Evolutionary conservation across 2,329 filamentous ascomycete species (phyloP), one percentile per base, ranked within the genome.

Genomic region (Venturiaceae sp.): DNA sequence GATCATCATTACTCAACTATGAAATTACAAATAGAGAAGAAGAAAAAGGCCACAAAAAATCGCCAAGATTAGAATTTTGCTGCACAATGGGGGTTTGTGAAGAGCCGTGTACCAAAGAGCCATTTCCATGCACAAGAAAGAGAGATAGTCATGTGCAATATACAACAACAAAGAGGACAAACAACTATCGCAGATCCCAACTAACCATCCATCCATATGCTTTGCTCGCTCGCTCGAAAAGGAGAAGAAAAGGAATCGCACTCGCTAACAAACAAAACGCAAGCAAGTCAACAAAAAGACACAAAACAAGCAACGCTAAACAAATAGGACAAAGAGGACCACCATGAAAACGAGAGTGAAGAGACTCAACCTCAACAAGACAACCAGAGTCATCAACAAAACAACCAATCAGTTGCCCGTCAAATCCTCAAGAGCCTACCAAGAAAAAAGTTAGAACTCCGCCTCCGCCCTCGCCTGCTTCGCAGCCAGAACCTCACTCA

Each of bases 401-500:
- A 11, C 23, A 50, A 50, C 44, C 26, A 50, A 32, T 50, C 26
- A 50, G 44, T 50, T 50, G 7, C 14, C 34, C 9, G 55, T 57
- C 55, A 57, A 57, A 36, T 57, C 36, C 16, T 57, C 55, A 36
- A 57, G 26, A 47, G 55, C 55, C 55, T 57, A 37, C 33, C 44
- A 50, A 50, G 11, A 6, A 50, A 30, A 50, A 32, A 30, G 44
- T 50, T 50, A 50, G 44, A 50, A 50, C 23, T 50, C 44, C 44
- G 44, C 44, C 44, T 50, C 44, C 44, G 44, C 44, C 23, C 44
- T 50, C 26, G 44, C 44, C 44, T 50, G 44, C 44, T 50, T 50
- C 44, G 44, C 44, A 50, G 44, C 44, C 23, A 50, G 44, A 50
- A 50, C 44, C 44, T 50, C 44, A 47, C 58, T 47, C 41, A 96